Base-by-base conservation (phyloP, 1,284 basidiomycete genomes). In the Apiotrichum brassicae region DNA sequence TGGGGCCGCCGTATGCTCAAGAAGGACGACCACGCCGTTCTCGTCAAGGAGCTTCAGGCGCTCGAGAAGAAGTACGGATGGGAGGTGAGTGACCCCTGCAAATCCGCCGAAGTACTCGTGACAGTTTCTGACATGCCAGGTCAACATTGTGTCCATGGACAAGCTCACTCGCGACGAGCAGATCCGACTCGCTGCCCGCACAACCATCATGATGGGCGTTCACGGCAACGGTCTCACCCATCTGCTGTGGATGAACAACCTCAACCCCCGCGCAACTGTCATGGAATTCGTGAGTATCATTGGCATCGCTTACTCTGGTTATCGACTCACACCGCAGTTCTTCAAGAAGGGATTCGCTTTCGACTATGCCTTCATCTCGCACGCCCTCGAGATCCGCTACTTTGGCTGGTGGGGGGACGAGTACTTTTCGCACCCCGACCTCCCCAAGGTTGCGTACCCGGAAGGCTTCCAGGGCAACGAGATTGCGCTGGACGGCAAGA, bases 131-230 rank as follows among this genome's bases (percentile, higher is more conserved):
- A 30, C 14, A 30, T 30, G 9, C 8, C 51, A 66, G 65, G 62
- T 91, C 43, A 87, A 90, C 63, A 76, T 92, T 39, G 86, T 90
- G 2, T 80, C 79, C 58, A 85, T 88, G 77, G 88, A 92, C 70
- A 82, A 83, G 60, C 75, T 92, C 62, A 77, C 83, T 3, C 78
- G 86, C 23, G 77, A 80, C 28, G 86, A 92, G 61, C 89, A 93
- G 65, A 77, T 93, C 47, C 72, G 75, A 51, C 73, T 93, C 2
- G 82, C 87, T 8, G 86, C 82, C 1, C 77, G 86, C 46, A 89
- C 87, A 2, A 92, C 88, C 46, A 80, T 88, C 60, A 74, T 90
- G 66, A 75, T 88, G 36, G 86, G 86, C 32, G 83, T 89, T 2
- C 86, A 89, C 57, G 86, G 87, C 4, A 65, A 87, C 64, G 86